Percentiles rank a stretch among this genome's conserved stretches.
Conservation (phyloP, 441 rosid species). For the Arabidopsis lyrata region DNA sequence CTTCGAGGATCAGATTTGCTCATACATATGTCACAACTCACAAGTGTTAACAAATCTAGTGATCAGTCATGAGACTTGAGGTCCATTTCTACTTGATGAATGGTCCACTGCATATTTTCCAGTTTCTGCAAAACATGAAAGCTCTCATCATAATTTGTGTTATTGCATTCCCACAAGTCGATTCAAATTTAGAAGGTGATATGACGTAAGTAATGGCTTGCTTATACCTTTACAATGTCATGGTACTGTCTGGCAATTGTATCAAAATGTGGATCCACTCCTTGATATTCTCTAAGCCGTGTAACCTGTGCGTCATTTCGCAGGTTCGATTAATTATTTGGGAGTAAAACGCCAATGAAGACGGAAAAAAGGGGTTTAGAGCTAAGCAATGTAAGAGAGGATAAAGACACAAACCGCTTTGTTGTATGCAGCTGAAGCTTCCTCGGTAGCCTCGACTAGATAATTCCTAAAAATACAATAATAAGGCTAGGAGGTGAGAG, state of each 20-base stretch:
- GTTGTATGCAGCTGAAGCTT: constrained; percentile 90
- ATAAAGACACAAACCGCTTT: constrained; percentile 75
- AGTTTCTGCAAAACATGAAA: constrained; percentile 65
- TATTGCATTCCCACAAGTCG: constrained; percentile 3
- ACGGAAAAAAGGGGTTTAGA: neutral
- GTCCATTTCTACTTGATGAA: constrained; percentile 96
- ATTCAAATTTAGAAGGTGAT: neutral
- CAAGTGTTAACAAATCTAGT: constrained; percentile 36
- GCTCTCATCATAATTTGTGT: constrained; percentile 15
- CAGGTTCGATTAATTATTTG: constrained; percentile 1
- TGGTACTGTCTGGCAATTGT: constrained; percentile 91
- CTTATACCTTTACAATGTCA: constrained; percentile 82
- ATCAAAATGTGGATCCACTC: constrained; percentile 96
- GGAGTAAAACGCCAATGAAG: neutral
- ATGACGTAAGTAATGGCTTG: neutral
- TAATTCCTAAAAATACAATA: constrained; percentile 63
- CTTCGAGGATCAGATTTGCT: neutral
- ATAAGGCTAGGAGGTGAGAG: neutral
- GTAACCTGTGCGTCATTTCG: constrained; percentile 60
- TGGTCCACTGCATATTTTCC: constrained; percentile 95
- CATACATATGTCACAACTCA: neutral
- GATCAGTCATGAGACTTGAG: constrained; percentile 72
- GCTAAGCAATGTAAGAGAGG: constrained; percentile 21
- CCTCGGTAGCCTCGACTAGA: constrained; percentile 92
- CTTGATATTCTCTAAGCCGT: constrained; percentile 93